Percentiles rank a stretch among this genome's conserved stretches.
Evolutionary conservation across 1,139 yeast species (phyloP).

Genomic region (Pichia sp.): DNA sequence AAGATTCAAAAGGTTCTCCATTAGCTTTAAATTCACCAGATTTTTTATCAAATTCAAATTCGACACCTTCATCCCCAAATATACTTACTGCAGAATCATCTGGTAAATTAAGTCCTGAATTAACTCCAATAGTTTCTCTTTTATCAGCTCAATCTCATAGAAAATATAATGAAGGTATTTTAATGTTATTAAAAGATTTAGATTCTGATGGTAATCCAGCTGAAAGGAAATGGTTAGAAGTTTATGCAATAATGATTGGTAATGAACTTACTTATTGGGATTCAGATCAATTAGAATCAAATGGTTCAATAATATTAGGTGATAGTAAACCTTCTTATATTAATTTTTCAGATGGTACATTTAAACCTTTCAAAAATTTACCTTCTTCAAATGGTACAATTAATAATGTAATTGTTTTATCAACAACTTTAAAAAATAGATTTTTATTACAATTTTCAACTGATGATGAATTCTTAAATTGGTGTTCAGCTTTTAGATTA

Average conservation of each 20-base stretch:
- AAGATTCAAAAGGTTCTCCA: not conserved
- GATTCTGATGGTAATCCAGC: conserved; percentile 81
- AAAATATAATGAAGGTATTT: conserved; percentile 66
- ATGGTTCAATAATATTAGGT: conserved; percentile 19
- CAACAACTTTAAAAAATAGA: conserved; percentile 86
- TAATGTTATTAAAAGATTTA: conserved; percentile 65
- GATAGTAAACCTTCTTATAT: conserved; percentile 73
- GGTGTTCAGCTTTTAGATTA: conserved; percentile 81
- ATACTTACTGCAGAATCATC: conserved; percentile 23
- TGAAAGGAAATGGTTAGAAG: conserved; percentile 84
- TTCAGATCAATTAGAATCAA: conserved; percentile 57
- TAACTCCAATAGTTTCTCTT: conserved; percentile 68
- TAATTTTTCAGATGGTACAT: conserved; percentile 86
- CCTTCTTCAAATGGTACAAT: conserved; percentile 57
- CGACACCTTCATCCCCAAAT: conserved; percentile 14
- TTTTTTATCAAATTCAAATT: not conserved
- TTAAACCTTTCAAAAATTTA: conserved; percentile 60
- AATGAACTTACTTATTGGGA: conserved; percentile 92
- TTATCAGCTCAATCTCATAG: conserved; percentile 68
- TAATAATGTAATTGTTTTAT: conserved; percentile 74
- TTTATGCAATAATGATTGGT: conserved; percentile 85
- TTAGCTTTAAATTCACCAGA: not conserved
- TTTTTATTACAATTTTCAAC: conserved; percentile 72
- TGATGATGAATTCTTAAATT: conserved; percentile 46
- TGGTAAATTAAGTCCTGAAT: conserved; percentile 48